Evolutionary conservation across 139 green algal species (phyloP).

Genomic region (Gonium pectorale): DNA sequence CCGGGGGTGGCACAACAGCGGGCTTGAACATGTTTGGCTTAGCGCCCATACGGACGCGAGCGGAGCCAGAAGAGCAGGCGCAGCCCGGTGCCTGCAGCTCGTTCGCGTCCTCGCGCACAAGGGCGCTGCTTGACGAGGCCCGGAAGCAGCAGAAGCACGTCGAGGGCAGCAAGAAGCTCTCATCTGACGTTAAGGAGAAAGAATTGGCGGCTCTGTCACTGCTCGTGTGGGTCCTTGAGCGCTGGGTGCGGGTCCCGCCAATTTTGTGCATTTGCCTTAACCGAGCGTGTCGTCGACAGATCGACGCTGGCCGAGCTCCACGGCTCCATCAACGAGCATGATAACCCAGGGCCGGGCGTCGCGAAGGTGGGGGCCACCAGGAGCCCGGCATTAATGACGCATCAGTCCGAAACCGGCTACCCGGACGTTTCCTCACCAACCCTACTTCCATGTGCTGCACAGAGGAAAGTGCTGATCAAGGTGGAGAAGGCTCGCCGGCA

Average conservation of each 20-base stretch:
- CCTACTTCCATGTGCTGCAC: no score
- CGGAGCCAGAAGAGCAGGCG: neutral
- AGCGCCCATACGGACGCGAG: conserved; percentile 8
- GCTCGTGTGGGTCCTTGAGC: neutral
- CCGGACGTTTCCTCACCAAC: no score
- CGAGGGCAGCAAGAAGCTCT: neutral
- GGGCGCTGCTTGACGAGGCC: neutral
- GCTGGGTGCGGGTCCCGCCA: neutral
- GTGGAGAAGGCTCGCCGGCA: conserved; percentile 5
- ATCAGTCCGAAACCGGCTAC: no score
- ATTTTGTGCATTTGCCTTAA: neutral
- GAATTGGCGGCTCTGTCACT: conserved; percentile 2
- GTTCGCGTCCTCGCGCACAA: neutral
- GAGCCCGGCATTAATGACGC: no score
- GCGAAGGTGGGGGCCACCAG: conserved; percentile 16
- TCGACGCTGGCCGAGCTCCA: conserved; percentile 5
- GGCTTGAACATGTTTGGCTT: conserved; percentile 11
- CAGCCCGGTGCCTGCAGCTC: no score
- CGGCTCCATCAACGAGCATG: conserved; percentile 2
- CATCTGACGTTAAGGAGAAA: neutral
- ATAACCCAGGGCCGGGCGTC: neutral
- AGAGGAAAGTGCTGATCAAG: conserved; percentile 1
- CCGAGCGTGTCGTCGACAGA: neutral
- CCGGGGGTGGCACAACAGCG: neutral
- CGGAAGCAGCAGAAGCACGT: neutral